Evolutionary conservation across 2,329 filamentous ascomycete species (phyloP), one percentile per base, ranked within the genome.

Genomic region (Botryotinia globosa): DNA sequence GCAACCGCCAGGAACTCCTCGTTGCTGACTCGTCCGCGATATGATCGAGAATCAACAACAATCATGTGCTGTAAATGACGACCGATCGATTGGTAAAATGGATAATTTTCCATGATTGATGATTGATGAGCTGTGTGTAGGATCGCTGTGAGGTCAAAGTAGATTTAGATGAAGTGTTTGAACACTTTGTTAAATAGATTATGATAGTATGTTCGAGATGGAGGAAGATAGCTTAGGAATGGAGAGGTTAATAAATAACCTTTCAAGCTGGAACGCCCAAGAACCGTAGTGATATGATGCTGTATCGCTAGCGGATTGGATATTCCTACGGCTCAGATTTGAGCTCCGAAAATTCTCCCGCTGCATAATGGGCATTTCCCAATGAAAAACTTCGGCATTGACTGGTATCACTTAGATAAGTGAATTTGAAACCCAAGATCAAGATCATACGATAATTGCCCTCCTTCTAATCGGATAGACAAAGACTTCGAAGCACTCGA

Each of bases 371-470:
- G n/a, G 51, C 0, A 1, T 54, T 16, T 54, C 1, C 14, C 4
- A n/a, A 7, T n/a, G 0, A 54, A 5, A 4, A 7, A n/a, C 9
- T 34, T 34, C 4, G 10, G 12, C 0, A n/a, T 7, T n/a, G 12
- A 16, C 25, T 54, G 12, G 25, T 2, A 54, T n/a, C 10, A 54
- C 5, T n/a, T 7, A 16, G 6, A 56, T 18, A 29, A 56, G 51
- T 56, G 51, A 56, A 56, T 56, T 18, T 18, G n/a, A 29, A 6
- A 56, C 51, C 4, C 3, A 4, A 32, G n/a, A 56, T 9, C n/a
- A 29, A 56, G n/a, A 32, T 56, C 51, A 56, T 18, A 32, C 16
- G n/a, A 56, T 56, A 3, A 29, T 54, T 16, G 3, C 1, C 1
- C 3, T 9, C 29, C 16, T 18, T 1, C 6, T 29, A 7, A 29